A percentile compares a stretch with the other conserved stretches of the same genome.
phyloP scores from a whole-genome alignment of 2,329 filamentous ascomycete species.

The Ophiostoma australiae region DNA sequence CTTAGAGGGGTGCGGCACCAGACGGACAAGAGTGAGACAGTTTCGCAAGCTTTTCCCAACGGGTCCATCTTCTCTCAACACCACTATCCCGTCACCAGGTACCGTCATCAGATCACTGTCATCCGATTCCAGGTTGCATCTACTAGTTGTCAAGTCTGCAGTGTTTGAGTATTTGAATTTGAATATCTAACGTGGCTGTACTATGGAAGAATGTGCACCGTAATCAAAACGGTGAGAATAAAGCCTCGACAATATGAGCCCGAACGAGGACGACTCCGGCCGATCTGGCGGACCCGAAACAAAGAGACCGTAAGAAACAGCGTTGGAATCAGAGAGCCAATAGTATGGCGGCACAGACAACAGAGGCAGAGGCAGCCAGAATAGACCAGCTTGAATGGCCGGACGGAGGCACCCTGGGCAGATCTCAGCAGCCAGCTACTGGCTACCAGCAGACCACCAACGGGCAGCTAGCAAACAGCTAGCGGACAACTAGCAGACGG shows the following conservation, averaged over 20 bases:
- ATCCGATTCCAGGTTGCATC: not conserved
- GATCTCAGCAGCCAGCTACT: conserved; percentile 1
- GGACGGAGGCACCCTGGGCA: not conserved
- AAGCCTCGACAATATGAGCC: not conserved
- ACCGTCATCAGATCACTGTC: not conserved
- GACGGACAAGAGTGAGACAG: conserved; percentile 1
- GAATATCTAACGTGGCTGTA: not conserved
- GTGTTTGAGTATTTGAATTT: too few relatives aligned
- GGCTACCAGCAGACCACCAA: not conserved
- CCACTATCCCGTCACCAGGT: conserved; percentile 1
- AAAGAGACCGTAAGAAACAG: not conserved
- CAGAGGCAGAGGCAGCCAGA: conserved; percentile 3
- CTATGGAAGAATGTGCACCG: not conserved
- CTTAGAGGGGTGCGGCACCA: not conserved
- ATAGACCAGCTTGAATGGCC: conserved; percentile 8
- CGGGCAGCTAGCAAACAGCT: not conserved
- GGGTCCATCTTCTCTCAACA: not conserved
- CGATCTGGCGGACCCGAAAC: not conserved
- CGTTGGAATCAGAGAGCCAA: not conserved
- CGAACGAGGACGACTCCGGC: not conserved
- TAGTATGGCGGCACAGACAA: not conserved
- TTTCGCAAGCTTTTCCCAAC: not conserved
- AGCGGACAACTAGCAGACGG: not conserved
- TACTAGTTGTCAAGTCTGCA: not conserved
- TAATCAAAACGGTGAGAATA: not conserved